A percentile compares a stretch with the other conserved stretches of the same genome.
phyloP scores from a whole-genome alignment of 2,329 filamentous ascomycete genomes.

The Cryphonectria nitschkei region DNA sequence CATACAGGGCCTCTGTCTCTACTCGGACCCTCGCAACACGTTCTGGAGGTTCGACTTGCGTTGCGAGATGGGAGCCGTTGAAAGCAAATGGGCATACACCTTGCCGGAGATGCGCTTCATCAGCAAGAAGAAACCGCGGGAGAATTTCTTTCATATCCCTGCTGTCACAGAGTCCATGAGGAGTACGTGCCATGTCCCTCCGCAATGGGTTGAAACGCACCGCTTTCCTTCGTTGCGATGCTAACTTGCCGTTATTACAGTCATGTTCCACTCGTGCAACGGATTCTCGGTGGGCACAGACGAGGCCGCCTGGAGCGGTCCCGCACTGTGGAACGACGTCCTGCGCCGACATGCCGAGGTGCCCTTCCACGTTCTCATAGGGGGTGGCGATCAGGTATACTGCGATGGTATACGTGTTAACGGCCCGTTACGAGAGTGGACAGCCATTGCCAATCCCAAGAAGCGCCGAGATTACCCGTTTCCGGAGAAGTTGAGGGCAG shows the following conservation, averaged over 20 bases:
- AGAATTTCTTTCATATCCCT: constrained; percentile 83
- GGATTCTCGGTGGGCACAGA: constrained; percentile 91
- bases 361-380: constrained; percentile 96
- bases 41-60: constrained; percentile 92
- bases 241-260: constrained; percentile 9
- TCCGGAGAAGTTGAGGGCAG: constrained; percentile 74
- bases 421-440: constrained; percentile 82
- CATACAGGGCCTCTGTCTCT: constrained; percentile 62
- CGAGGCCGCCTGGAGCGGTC: constrained; percentile 82
- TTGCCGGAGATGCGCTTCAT: constrained; percentile 69
- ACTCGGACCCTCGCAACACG: constrained; percentile 71
- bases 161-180: constrained; percentile 87
- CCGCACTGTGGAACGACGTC: constrained; percentile 95
- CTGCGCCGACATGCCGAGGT: constrained; percentile 75
- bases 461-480: constrained; percentile 82
- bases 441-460: constrained; percentile 78
- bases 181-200: constrained; percentile 65
- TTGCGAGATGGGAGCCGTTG: constrained; percentile 71
- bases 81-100: constrained; percentile 79
- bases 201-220: too few species aligned
- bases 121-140: constrained; percentile 57
- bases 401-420: constrained; percentile 89
- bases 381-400: constrained; percentile 95
- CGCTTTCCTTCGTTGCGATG: neutral
- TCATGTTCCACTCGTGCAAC: constrained; percentile 87